Evolutionary conservation across 768 basidiomycete genomes (phyloP).

Genomic region (Rhodotorula paludigena): DNA sequence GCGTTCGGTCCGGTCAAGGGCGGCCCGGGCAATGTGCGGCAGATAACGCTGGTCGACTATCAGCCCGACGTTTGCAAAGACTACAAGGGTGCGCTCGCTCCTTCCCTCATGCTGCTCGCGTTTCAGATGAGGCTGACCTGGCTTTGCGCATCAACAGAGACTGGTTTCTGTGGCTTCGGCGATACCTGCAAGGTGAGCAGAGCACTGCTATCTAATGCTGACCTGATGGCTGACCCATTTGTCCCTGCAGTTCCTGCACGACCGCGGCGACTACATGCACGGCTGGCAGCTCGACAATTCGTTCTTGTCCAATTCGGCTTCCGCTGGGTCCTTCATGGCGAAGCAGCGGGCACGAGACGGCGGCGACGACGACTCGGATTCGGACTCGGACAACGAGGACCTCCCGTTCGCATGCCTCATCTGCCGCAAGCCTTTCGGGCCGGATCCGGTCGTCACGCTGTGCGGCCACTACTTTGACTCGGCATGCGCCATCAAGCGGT

Average conservation of each 20-base stretch:
- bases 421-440: constrained; percentile 80
- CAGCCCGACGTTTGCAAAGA: constrained; percentile 99
- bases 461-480: constrained; percentile 97
- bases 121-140: not conserved
- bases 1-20: constrained; percentile 74
- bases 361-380: constrained; percentile 51
- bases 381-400: constrained; percentile 69
- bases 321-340: constrained; percentile 63
- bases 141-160: constrained; percentile 59
- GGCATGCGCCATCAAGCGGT: constrained; percentile 90
- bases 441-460: constrained; percentile 88
- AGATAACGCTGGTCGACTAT: constrained; percentile 92
- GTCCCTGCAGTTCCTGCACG: constrained; percentile 69
- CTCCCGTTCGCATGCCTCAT: constrained; percentile 98
- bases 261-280: constrained; percentile 82
- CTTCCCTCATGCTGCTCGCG: not conserved
- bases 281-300: constrained; percentile 96
- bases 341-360: constrained; percentile 54
- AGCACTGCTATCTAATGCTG: no score
- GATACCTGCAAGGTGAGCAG: constrained; percentile 94
- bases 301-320: constrained; percentile 39
- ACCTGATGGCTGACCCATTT: no score
- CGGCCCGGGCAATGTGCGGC: constrained; percentile 68
- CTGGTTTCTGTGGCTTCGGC: constrained; percentile 97
- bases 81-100: constrained; percentile 74